A percentile compares a stretch with the other conserved stretches of the same genome.
Evolutionary conservation across 495 filamentous ascomycete species (phyloP).

Genomic region (Lindgomyces ingoldianus): DNA sequence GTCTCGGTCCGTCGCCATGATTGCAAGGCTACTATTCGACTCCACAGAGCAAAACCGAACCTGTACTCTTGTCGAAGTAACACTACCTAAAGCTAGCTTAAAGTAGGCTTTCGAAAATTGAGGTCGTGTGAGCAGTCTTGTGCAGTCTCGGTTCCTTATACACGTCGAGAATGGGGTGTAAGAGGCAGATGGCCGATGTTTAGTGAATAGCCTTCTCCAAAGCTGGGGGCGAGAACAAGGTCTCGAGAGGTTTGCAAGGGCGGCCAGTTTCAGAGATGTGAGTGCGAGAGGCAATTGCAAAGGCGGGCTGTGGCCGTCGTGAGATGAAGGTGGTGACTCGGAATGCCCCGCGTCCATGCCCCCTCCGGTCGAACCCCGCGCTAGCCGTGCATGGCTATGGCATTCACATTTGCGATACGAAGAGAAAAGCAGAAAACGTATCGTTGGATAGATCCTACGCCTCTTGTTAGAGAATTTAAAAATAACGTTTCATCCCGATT

Average conservation of each 20-base stretch:
- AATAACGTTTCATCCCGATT: no score
- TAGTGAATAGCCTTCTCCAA: slow-evolving; percentile 10
- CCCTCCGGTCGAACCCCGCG: no score
- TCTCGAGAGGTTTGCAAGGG: slow-evolving; percentile 17
- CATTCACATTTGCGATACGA: no score
- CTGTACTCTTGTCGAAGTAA: slow-evolving; percentile 7
- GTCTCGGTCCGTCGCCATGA: slow-evolving; percentile 36
- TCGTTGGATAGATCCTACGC: no score
- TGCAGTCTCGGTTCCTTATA: not conserved
- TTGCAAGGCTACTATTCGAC: slow-evolving; percentile 12
- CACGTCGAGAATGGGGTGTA: not conserved
- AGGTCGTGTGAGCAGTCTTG: not conserved
- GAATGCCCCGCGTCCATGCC: no score
- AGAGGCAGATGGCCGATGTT: slow-evolving; percentile 1
- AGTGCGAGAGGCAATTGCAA: not conserved
- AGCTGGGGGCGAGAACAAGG: slow-evolving; percentile 27
- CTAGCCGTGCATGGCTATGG: not conserved
- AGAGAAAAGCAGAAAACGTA: no score
- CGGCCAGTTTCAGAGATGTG: slow-evolving; percentile 27
- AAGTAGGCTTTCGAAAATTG: not conserved
- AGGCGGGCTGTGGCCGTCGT: slow-evolving; percentile 2
- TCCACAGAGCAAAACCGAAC: slow-evolving; percentile 20
- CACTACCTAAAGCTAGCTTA: not conserved
- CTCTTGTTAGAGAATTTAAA: no score
- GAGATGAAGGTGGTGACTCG: slow-evolving; percentile 6